Evolutionary conservation across 2,329 filamentous ascomycete genomes (phyloP), one percentile per base, ranked within the genome.

Genomic region (Cladosporium sp.): DNA sequence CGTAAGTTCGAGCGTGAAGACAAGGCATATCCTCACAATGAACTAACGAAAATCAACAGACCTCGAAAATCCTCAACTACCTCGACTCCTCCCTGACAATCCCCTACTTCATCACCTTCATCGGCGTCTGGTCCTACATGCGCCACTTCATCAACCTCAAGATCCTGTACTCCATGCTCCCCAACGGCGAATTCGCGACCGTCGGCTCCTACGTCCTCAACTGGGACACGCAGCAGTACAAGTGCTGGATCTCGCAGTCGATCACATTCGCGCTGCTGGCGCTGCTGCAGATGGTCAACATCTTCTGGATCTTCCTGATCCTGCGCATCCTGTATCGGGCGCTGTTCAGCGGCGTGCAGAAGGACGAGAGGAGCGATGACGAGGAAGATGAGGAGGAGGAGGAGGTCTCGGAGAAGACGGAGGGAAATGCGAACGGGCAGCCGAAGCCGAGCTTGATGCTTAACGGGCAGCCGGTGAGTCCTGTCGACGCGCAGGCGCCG

Each of bases 41-140:
- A 37, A 18, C 51, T 50, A 31, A 31, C 42, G 48, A 46, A 11
- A 19, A 35, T 16, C 38, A 19, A 35, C 61, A 91, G 86, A 93
- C 88, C 2, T 95, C 89, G 56, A 96, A 96, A 74, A 82, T 85
- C 4, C 81, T 96, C 62, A 95, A 95, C 74, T 96, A 97, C 73
- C 74, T 96, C 61, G 87, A 95, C 66, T 83, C 84, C 52, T 75
- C 80, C 54, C 74, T 95, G 43, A 87, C 88, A n/a, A 83, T 78
- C 0, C 89, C 89, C 13, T 95, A 92, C 74, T 96, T 93, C 72
- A 82, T 81, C 66, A 60, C 86, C 61, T 96, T 95, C 74, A 86
- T 95, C 69, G 75, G 74, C 59, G 77, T 86, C 56, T 97, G 91
- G 91, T 83, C 89, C 65, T 96, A 97, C 75, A 76, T 92, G 58